Base-by-base conservation (phyloP, 2,329 filamentous ascomycete species). In the Salinomyces thailandicus region DNA sequence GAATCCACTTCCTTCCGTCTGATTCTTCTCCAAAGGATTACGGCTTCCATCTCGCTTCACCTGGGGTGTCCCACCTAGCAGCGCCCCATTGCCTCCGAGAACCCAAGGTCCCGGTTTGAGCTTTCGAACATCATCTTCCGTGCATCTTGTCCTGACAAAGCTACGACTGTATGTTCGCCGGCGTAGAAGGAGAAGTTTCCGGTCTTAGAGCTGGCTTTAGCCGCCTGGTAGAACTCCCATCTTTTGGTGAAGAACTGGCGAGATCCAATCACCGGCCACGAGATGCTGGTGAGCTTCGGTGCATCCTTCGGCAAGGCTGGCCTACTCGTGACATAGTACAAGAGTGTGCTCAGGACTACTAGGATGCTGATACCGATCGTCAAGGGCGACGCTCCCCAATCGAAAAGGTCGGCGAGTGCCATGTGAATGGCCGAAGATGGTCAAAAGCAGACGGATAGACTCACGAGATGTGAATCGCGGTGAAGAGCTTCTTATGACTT, bases 111-210 rank as follows among this genome's bases (percentile, higher is more conserved):
- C 26, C 60, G 62, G 18, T 58, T 9, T n/a, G 22, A n/a, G 9
- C 6, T 61, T 11, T 69, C 67, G 26, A 67, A 67, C 38, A 69
- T 71, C 2, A 63, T 28, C 16, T 60, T 54, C 12, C 69, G 58
- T 2, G 56, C 60, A 8, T 60, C 56, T 3, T 61, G 54, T 2
- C 69, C 68, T 3, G 58, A 61, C 8, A 73, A 32, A 2, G 58
- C 66, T 6, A 73, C 52, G 9, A 72, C 60, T 2, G 57, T 58
- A 38, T 66, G 57, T 5, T 59, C 49, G 0, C 70, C 69, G 3
- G 65, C 62, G 43, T 64, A 64, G 46, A 71, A 72, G 35, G 60
- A 64, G 44, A 71, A 73, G 33, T 66, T 65, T 17, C 66, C 66
- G 1, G 57, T 62, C 4, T 44, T 35, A 0, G 58, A 59, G 5